These are phyloP conservation scores for Trypanosoma vivax DNA, from an alignment of 208 protist genomes.

Conservation along the genomic window DNA sequence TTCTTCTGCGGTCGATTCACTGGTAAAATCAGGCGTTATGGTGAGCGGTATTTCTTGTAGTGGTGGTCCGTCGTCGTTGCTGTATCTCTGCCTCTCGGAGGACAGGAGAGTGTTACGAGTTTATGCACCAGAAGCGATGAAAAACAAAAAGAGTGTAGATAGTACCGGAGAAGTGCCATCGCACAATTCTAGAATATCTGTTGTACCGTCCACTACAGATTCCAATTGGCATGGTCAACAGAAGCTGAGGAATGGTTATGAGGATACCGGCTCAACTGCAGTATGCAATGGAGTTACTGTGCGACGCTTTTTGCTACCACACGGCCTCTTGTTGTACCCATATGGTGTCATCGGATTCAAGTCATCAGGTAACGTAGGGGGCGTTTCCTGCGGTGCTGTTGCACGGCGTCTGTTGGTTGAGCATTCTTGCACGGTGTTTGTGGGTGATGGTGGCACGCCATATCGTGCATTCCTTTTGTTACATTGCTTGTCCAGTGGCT, in stretches of 20 bases:
- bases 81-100: no score
- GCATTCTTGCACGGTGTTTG: conserved; percentile 54
- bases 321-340: conserved; percentile 35
- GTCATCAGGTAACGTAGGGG: conserved; percentile 36
- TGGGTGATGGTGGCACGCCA: conserved; percentile 7
- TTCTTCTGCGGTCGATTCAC: no score
- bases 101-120: no score
- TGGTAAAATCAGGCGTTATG: no score
- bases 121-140: no score
- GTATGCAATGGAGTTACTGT: conserved; percentile 24
- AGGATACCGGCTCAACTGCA: neutral
- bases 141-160: no score
- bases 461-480: conserved; percentile 58
- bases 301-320: conserved; percentile 45
- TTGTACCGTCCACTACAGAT: no score
- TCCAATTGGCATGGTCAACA: no score
- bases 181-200: no score
- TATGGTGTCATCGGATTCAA: conserved; percentile 39
- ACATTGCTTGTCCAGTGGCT: conserved; percentile 21
- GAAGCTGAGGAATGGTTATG: neutral
- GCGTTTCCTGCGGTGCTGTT: conserved; percentile 44
- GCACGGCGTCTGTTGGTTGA: conserved; percentile 43
- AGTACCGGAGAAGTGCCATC: no score
- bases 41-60: no score
- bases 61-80: no score